phyloP scores from a whole-genome alignment of 31 red algal species.

The Odonthalia washingtoniensis region DNA sequence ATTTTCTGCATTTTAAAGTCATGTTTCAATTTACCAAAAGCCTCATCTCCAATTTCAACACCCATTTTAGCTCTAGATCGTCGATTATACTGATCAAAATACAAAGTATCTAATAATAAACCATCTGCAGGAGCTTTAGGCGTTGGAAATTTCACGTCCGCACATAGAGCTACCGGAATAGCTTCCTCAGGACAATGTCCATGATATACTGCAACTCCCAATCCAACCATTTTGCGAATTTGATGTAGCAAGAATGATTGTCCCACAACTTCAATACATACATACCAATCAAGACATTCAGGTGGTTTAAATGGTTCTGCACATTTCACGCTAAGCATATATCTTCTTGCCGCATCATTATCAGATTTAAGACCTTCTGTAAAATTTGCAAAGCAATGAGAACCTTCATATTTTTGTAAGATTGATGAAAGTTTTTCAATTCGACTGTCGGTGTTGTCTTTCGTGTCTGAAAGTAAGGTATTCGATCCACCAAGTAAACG shows the following conservation, averaged over 20 bases:
- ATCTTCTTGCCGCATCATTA: conserved; percentile 52
- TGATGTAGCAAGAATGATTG: conserved; percentile 97
- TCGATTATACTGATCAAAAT: conserved; percentile 65
- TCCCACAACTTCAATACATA: conserved; percentile 75
- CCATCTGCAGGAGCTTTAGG: conserved; percentile 71
- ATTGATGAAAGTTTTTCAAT: conserved; percentile 54
- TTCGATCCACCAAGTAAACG: conserved; percentile 71
- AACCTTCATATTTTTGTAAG: conserved; percentile 81
- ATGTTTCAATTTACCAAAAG: conserved; percentile 46
- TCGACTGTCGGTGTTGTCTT: conserved; percentile 21
- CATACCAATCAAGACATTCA: conserved; percentile 49
- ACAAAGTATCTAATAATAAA: conserved; percentile 59
- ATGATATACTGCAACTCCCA: conserved; percentile 71
- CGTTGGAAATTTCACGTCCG: conserved; percentile 58
- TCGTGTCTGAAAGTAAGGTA: conserved; percentile 2
- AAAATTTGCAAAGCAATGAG: conserved; percentile 98
- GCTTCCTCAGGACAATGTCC: conserved; percentile 69
- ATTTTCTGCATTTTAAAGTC: conserved; percentile 55
- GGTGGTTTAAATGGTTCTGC: conserved; percentile 68
- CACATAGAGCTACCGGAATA: conserved; percentile 66
- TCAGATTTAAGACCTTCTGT: conserved; percentile 64
- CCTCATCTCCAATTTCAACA: conserved; percentile 46
- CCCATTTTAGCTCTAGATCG: conserved; percentile 41
- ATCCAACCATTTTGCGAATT: conserved; percentile 96
- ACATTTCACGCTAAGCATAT: conserved; percentile 60